These are phyloP conservation scores for Larix kaempferi DNA, from an alignment of 75 land plant species.

Conservation along the genomic window DNA sequence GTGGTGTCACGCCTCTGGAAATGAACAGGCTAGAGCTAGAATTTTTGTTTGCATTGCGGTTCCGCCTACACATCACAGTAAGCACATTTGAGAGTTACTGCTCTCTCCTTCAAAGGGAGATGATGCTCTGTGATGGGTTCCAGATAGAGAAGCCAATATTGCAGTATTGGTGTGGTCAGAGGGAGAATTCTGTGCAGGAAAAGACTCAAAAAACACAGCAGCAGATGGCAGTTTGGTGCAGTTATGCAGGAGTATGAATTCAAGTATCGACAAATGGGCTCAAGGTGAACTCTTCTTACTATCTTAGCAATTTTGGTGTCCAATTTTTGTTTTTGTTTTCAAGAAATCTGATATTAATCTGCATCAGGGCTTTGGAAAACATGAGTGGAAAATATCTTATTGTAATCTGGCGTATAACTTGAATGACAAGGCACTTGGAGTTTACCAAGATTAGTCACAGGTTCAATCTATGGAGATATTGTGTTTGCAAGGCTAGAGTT, in stretches of 20 bases:
- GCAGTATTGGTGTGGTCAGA: background rate
- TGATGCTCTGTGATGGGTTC: conserved; percentile 7
- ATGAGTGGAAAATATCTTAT: too few relatives aligned
- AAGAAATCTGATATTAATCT: too few relatives aligned
- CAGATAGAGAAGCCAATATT: conserved; percentile 9
- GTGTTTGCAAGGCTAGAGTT: too few relatives aligned
- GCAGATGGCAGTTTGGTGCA: conserved; percentile 14
- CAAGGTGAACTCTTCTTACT: too few relatives aligned
- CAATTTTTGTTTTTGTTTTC: too few relatives aligned
- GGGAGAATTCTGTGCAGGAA: background rate
- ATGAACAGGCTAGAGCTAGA: conserved; percentile 35
- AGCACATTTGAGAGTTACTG: conserved; percentile 28
- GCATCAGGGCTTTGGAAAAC: too few relatives aligned
- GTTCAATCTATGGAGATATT: too few relatives aligned
- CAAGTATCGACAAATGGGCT: too few relatives aligned
- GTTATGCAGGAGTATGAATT: conserved; percentile 11
- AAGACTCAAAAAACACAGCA: conserved; percentile 7
- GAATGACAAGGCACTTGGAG: too few relatives aligned
- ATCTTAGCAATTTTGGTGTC: too few relatives aligned
- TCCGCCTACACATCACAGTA: conserved; percentile 30
- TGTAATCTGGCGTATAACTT: too few relatives aligned
- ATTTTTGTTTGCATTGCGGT: conserved; percentile 22
- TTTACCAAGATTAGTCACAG: too few relatives aligned
- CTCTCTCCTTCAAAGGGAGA: conserved; percentile 24
- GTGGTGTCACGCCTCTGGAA: conserved; percentile 26